phyloP scores from a whole-genome alignment of 352 stramenopile species.

The Phytopythium montanum region DNA sequence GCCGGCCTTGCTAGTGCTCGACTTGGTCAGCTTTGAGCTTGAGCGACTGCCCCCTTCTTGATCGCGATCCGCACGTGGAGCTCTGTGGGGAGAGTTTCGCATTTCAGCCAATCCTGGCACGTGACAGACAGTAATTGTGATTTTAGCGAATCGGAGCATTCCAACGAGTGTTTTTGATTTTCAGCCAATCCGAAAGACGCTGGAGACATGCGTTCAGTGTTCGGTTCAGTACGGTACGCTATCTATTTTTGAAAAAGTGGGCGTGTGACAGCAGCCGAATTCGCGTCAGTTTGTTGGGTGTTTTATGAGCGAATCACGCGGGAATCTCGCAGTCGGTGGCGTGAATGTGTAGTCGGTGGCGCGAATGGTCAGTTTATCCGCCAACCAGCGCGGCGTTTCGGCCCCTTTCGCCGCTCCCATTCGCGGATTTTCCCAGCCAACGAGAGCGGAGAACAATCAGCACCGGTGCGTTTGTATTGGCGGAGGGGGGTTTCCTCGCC shows the following conservation, averaged over 20 bases:
- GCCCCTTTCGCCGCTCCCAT: conserved; percentile 20
- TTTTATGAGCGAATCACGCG: conserved; percentile 11
- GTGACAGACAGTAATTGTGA: background rate
- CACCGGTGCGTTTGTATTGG: background rate
- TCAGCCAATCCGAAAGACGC: background rate
- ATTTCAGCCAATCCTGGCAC: conserved; percentile 3
- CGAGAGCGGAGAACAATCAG: conserved; percentile 11
- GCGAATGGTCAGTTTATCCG: conserved; percentile 24
- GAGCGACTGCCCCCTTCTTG: background rate
- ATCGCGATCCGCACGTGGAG: conserved; percentile 14
- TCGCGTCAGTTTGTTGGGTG: background rate
- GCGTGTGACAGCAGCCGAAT: conserved; percentile 1
- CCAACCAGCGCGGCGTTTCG: conserved; percentile 29
- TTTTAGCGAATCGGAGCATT: background rate
- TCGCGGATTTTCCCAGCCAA: conserved; percentile 48
- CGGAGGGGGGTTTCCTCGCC: background rate
- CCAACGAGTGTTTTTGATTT: background rate
- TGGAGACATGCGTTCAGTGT: background rate
- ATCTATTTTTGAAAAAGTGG: conserved; percentile 1
- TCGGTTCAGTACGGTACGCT: background rate
- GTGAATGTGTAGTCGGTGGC: conserved; percentile 29
- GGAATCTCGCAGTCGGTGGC: conserved; percentile 18
- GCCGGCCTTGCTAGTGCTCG: background rate
- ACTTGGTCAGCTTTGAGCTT: background rate
- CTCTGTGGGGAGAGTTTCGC: background rate